Evolutionary conservation across 495 filamentous ascomycete species (phyloP).

Genomic region (Pyronema omphalodes): DNA sequence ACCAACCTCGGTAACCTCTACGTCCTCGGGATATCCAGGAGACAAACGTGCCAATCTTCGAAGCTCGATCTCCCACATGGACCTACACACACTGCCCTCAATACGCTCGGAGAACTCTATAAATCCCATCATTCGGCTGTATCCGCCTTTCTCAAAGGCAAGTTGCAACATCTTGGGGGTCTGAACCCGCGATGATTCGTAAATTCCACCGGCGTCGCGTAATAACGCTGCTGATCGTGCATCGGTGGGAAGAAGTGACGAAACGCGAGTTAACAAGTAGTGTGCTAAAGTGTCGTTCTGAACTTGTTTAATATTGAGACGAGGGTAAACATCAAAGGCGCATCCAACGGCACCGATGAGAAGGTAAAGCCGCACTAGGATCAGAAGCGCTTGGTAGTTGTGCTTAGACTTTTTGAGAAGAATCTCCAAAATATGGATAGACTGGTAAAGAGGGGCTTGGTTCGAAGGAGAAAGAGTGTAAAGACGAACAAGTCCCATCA

Average conservation of each 20-base stretch:
- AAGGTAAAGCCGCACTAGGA: conserved; percentile 37
- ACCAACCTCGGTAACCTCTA: conserved; percentile 2
- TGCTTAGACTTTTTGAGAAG: conserved; percentile 35
- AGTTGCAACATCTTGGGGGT: conserved; percentile 24
- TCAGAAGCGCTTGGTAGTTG: conserved; percentile 39
- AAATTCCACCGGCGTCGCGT: conserved; percentile 16
- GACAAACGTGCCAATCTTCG: conserved; percentile 20
- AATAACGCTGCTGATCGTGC: conserved; percentile 6
- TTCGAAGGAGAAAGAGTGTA: conserved; percentile 17
- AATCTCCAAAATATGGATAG: conserved; percentile 33
- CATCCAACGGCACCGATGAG: conserved; percentile 36
- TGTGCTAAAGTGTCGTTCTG: conserved; percentile 42
- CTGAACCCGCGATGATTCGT: conserved; percentile 20
- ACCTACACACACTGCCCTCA: conserved; percentile 20
- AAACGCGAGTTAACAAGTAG: conserved; percentile 38
- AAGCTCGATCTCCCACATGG: conserved; percentile 23
- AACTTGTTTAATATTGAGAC: conserved; percentile 41
- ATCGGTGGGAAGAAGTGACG: conserved; percentile 29
- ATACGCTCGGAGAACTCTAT: conserved; percentile 23
- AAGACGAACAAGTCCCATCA: conserved; percentile 36
- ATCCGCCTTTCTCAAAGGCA: conserved; percentile 25
- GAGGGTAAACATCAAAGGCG: conserved; percentile 34
- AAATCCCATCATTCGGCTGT: conserved; percentile 25
- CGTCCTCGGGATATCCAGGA: conserved; percentile 5
- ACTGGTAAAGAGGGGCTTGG: conserved; percentile 33